These are phyloP conservation scores for Tuber brumale DNA, from an alignment of 495 filamentous ascomycete genomes.

Conservation along the genomic window DNA sequence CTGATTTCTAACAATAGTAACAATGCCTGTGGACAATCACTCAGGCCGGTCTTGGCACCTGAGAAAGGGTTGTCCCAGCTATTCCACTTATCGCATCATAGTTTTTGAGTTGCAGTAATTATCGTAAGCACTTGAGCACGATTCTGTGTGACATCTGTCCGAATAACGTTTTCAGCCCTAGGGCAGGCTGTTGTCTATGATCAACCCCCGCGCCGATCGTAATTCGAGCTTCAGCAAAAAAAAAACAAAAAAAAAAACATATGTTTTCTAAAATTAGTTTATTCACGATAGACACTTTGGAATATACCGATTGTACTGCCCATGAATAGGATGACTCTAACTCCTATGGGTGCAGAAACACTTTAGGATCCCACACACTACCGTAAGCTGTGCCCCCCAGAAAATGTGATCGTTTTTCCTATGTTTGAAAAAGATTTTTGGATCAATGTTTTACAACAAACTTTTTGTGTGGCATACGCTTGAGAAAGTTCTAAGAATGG, in stretches of 20 bases:
- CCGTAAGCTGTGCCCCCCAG: background rate
- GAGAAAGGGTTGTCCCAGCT: background rate
- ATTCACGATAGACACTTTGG: background rate
- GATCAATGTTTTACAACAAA: background rate
- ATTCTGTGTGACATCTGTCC: background rate
- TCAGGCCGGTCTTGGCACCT: background rate
- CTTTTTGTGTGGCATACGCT: background rate
- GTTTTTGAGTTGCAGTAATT: too few relatives aligned
- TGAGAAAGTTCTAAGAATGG: background rate
- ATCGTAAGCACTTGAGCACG: too few relatives aligned
- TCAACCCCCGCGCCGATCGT: too few relatives aligned
- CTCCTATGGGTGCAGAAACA: background rate
- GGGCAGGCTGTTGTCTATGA: background rate
- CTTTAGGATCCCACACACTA: background rate
- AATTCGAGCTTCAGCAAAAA: background rate
- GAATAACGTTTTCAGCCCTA: background rate
- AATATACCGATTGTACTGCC: background rate
- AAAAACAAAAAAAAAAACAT: background rate
- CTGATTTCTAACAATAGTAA: conserved; percentile 3
- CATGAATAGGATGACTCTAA: background rate
- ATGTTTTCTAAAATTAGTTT: background rate
- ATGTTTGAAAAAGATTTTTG: background rate
- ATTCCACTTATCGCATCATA: background rate
- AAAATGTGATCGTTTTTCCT: background rate
- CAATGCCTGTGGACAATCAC: background rate